Evolutionary conservation across 495 filamentous ascomycete species (phyloP).

Genomic region (Neurospora sublineolata): DNA sequence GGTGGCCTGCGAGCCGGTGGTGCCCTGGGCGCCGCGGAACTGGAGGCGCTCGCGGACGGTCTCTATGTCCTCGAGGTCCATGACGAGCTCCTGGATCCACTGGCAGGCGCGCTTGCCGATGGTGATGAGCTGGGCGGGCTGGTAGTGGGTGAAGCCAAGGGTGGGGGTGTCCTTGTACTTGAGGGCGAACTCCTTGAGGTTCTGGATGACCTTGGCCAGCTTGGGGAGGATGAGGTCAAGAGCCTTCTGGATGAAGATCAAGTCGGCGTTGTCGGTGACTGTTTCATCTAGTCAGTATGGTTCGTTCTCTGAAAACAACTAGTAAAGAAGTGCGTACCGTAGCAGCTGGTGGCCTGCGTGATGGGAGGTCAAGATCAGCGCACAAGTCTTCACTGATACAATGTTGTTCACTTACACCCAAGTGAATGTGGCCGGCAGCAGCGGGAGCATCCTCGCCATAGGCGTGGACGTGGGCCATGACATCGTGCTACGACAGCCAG

Average conservation of each 20-base stretch:
- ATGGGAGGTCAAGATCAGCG: background rate
- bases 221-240: slow-evolving; percentile 74
- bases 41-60: slow-evolving; percentile 58
- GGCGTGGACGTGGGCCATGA: slow-evolving; percentile 45
- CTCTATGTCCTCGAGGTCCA: slow-evolving; percentile 78
- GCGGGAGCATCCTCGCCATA: slow-evolving; percentile 69
- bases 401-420: slow-evolving; percentile 29
- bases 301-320: background rate
- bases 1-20: slow-evolving; percentile 46
- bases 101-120: slow-evolving; percentile 64
- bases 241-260: slow-evolving; percentile 67
- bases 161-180: slow-evolving; percentile 55
- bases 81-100: slow-evolving; percentile 81
- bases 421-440: slow-evolving; percentile 82
- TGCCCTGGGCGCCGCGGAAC: slow-evolving; percentile 50
- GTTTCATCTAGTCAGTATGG: background rate
- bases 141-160: slow-evolving; percentile 80
- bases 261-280: slow-evolving; percentile 76
- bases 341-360: slow-evolving; percentile 21
- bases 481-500: slow-evolving; percentile 33
- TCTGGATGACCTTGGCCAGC: slow-evolving; percentile 73
- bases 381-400: slow-evolving; percentile 4
- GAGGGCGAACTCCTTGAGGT: slow-evolving; percentile 64
- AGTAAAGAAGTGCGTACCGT: slow-evolving; percentile 18
- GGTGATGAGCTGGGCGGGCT: slow-evolving; percentile 52